Conservation (phyloP, 2,329 filamentous ascomycete genomes). For the Chrysoporthe deuterocubensis region DNA sequence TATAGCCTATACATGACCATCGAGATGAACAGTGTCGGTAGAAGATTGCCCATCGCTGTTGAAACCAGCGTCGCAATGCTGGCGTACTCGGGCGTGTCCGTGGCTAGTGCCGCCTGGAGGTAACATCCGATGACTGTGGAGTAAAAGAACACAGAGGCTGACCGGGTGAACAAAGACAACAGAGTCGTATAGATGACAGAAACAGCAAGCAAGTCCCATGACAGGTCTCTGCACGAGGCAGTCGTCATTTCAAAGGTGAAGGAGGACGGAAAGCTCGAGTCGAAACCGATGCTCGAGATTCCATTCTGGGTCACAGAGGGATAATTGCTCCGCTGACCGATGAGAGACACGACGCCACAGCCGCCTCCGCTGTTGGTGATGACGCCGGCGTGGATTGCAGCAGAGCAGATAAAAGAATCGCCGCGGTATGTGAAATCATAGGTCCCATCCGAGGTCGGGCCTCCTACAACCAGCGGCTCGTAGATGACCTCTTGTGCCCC, state of each 20-base stretch:
- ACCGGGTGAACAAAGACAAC: slow-evolving; percentile 69
- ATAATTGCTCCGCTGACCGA: slow-evolving; percentile 33
- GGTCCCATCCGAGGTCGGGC: slow-evolving; percentile 15
- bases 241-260: slow-evolving; percentile 62
- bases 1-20: slow-evolving; percentile 70
- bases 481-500: slow-evolving; percentile 26
- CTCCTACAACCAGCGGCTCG: slow-evolving; percentile 24
- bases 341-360: slow-evolving; percentile 24
- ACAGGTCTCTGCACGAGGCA: slow-evolving; percentile 50
- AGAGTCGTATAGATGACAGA: slow-evolving; percentile 67
- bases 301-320: slow-evolving; percentile 53
- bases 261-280: slow-evolving; percentile 72
- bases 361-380: slow-evolving; percentile 21
- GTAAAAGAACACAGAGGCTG: slow-evolving; percentile 66
- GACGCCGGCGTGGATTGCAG: slow-evolving; percentile 27
- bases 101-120: slow-evolving; percentile 45
- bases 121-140: slow-evolving; percentile 49
- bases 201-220: slow-evolving; percentile 68
- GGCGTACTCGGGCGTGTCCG: slow-evolving; percentile 71
- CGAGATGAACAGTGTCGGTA: slow-evolving; percentile 71
- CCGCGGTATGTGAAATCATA: slow-evolving; percentile 22
- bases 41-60: slow-evolving; percentile 54
- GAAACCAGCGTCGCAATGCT: slow-evolving; percentile 64
- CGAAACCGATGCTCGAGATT: slow-evolving; percentile 67
- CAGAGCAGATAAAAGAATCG: slow-evolving; percentile 27